These are phyloP conservation scores for Sorghum bicolor DNA, from an alignment of 176 grass and related monocot species.

Conservation along the genomic window Sorghum_bicolor_NCBIv3 NC_012875.2:53699501-53700000, in stretches of 20 bases:
- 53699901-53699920: neutral
- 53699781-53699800: neutral
- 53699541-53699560: neutral
- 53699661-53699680: neutral
- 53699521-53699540: neutral
- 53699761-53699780: neutral
- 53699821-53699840: no score
- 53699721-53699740: no score
- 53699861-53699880: neutral
- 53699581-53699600: neutral
- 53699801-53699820: neutral
- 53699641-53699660: neutral
- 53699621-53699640: neutral
- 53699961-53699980: no score
- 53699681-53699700: neutral
- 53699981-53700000: neutral
- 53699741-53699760: no score
- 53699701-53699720: no score
- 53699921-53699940: neutral
- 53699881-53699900: neutral
- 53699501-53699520: neutral
- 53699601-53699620: neutral
- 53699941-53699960: neutral
- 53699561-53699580: neutral
- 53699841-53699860: neutral